Conservation (phyloP, 176 grass and related monocot species). For the Musa acuminata region DNA sequence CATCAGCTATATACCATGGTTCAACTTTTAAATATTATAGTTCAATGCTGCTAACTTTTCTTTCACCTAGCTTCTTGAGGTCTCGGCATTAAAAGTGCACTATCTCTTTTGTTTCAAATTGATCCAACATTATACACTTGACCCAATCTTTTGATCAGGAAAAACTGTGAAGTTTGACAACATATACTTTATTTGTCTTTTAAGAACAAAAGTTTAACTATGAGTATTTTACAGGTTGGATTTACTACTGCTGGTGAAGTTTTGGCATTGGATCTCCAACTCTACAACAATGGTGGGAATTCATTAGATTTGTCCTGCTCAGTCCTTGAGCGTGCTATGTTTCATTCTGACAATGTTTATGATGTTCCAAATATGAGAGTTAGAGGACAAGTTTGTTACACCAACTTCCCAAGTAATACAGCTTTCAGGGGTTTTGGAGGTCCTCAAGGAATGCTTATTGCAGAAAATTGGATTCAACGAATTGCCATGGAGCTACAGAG, state of each 20-base stretch:
- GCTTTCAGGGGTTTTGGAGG: slow-evolving; percentile 97
- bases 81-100: too few species aligned
- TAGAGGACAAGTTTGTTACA: slow-evolving; percentile 74
- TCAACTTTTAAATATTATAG: too few species aligned
- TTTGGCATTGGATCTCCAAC: slow-evolving; percentile 65
- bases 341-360: slow-evolving; percentile 83
- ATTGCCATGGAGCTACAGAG: slow-evolving; percentile 65
- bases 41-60: too few species aligned
- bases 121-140: too few species aligned
- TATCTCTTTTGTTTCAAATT: too few species aligned
- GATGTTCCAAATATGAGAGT: slow-evolving; percentile 65
- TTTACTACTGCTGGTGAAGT: slow-evolving; percentile 83
- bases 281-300: slow-evolving; percentile 84
- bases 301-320: slow-evolving; percentile 68
- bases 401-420: slow-evolving; percentile 94
- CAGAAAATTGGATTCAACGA: slow-evolving; percentile 88
- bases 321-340: slow-evolving; percentile 75
- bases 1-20: too few species aligned
- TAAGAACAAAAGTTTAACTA: background rate
- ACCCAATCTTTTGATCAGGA: too few species aligned
- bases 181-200: background rate
- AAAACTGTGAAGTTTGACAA: too few species aligned
- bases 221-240: slow-evolving; percentile 45
- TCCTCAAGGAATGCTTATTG: slow-evolving; percentile 84
- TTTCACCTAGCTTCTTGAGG: too few species aligned